phyloP scores from a whole-genome alignment of 2,329 filamentous ascomycete species.

The Epichloe sibirici region DNA sequence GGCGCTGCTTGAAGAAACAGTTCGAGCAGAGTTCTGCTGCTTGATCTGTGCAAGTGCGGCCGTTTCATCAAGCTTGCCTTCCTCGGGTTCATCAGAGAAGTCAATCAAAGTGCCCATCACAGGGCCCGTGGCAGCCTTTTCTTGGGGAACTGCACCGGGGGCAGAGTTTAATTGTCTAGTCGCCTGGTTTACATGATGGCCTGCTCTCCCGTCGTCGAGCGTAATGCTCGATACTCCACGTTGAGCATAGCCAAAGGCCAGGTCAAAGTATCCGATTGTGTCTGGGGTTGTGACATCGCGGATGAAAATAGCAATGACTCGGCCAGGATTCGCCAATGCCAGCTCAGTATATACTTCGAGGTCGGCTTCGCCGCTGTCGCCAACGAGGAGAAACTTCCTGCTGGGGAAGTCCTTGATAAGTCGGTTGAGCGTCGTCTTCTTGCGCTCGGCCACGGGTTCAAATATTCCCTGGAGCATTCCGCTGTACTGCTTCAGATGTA shows the following conservation, averaged over 20 bases:
- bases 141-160: conserved; percentile 9
- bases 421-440: conserved; percentile 75
- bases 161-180: conserved; percentile 17
- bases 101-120: conserved; percentile 50
- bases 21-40: conserved; percentile 10
- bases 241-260: conserved; percentile 25
- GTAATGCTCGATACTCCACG: conserved; percentile 15
- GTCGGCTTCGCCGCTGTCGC: conserved; percentile 93
- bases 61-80: conserved; percentile 22
- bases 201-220: conserved; percentile 13
- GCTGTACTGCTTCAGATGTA: conserved; percentile 91
- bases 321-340: conserved; percentile 69
- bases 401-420: conserved; percentile 84
- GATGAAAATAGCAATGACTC: conserved; percentile 82
- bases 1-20: conserved; percentile 12
- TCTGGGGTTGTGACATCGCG: conserved; percentile 83
- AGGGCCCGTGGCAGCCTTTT: conserved; percentile 21
- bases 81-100: conserved; percentile 40
- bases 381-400: conserved; percentile 79
- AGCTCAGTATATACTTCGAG: conserved; percentile 94
- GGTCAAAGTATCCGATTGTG: conserved; percentile 63
- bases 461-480: conserved; percentile 98
- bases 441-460: conserved; percentile 89
- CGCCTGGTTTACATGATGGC: conserved; percentile 4
- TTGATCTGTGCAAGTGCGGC: conserved; percentile 19